Evolutionary conservation across 345 rosid genomes (phyloP), one percentile per base, ranked within the genome.

Genomic region (Mangifera indica): DNA sequence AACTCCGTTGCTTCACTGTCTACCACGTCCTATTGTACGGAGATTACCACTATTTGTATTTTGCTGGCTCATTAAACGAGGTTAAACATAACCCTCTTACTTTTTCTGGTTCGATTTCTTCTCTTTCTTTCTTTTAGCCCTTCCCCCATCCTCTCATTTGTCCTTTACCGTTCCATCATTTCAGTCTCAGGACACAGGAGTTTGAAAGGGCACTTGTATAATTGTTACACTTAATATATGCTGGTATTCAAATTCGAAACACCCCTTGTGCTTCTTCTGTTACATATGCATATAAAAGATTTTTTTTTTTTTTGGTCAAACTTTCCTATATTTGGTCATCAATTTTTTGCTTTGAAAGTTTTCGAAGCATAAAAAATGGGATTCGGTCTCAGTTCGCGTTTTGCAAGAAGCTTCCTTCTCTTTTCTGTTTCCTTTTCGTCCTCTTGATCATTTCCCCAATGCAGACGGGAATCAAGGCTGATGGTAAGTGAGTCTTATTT

Each of bases 381-480:
- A 67, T 68, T 66, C 66, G 58, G 12, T 34, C 61, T 52, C 32
- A 21, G 40, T 58, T 53, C 67, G 12, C 49, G 3, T 45, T 29
- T 59, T 74, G 64, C 74, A 44, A 24, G 25, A 70, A 65, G 53
- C 57, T 63, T 37, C 14, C 74, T 73, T 78, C 48, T 34, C 53
- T 84, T 66, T 68, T 80, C 74, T 63, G 75, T 64, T 81, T 79
- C 45, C 77, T 84, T 29, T 24, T 87, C 67, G 55, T 83, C 76
- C 72, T 88, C 69, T 72, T 86, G 67, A 77, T 84, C 82, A 76
- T 84, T 48, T 81, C 77, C 83, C 75, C 88, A 14, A 80, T 80
- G 82, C 91, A 81, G 63, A 60, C 80, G 68, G 80, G 84, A 77
- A 78, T 67, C 76, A 76, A 64, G 72, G 88, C 80, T 70, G 60